These are phyloP conservation scores for Fusarium oligoseptatum DNA, from an alignment of 2,329 filamentous ascomycete genomes.

Conservation along the genomic window DNA sequence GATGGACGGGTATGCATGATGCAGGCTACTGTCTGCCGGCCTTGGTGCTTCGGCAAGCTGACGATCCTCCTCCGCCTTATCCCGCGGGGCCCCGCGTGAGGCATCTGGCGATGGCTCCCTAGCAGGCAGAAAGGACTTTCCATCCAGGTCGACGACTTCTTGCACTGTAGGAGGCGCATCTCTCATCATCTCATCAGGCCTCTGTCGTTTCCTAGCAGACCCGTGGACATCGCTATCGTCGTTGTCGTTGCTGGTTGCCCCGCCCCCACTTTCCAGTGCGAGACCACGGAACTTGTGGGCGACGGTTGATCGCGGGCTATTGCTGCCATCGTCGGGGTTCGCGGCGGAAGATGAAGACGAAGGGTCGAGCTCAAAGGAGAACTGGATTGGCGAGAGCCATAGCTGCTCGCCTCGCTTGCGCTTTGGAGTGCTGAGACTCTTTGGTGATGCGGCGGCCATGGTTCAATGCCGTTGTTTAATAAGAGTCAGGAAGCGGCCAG, in stretches of 20 bases:
- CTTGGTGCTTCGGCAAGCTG: conserved; percentile 23
- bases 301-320: conserved; percentile 66
- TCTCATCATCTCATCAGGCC: conserved; percentile 50
- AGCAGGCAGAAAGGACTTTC: conserved; percentile 14
- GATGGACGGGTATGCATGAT: conserved; percentile 55
- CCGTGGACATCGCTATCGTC: conserved; percentile 49
- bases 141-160: conserved; percentile 21
- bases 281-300: conserved; percentile 66
- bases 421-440: conserved; percentile 58
- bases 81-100: conserved; percentile 1
- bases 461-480: conserved; percentile 28
- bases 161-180: conserved; percentile 37
- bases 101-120: neutral
- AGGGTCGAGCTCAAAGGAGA: conserved; percentile 65
- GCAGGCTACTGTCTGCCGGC: conserved; percentile 36
- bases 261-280: conserved; percentile 62
- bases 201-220: conserved; percentile 55
- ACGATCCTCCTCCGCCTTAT: conserved; percentile 11
- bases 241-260: conserved; percentile 50
- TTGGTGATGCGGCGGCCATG: conserved; percentile 43
- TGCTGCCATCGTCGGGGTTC: conserved; percentile 60
- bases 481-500: conserved; percentile 14
- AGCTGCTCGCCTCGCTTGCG: conserved; percentile 59
- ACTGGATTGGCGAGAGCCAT: conserved; percentile 54
- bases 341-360: conserved; percentile 46